These are phyloP conservation scores for Lanmaoa pseudosensibilis DNA, from an alignment of 768 basidiomycete species.

Conservation along the genomic window DNA sequence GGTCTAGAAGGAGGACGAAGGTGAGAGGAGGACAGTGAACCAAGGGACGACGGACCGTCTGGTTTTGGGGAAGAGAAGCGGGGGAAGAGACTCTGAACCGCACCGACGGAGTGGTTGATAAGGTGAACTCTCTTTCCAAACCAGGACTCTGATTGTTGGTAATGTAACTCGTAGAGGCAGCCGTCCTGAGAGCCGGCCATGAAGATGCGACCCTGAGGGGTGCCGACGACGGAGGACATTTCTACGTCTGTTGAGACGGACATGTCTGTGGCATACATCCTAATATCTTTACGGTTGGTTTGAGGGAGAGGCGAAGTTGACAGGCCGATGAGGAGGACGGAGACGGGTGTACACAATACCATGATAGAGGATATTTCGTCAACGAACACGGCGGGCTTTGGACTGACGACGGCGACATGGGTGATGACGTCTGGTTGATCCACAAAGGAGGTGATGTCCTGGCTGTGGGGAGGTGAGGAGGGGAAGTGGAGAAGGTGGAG, in stretches of 20 bases:
- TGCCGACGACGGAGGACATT: constrained; percentile 83
- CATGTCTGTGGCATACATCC: constrained; percentile 89
- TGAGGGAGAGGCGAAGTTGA: constrained; percentile 48
- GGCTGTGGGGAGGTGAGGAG: constrained; percentile 42
- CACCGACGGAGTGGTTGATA: constrained; percentile 82
- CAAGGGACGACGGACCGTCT: constrained; percentile 54
- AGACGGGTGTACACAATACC: constrained; percentile 85
- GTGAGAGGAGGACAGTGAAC: neutral
- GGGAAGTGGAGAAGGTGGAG: neutral
- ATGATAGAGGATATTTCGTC: constrained; percentile 89
- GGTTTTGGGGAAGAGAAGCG: constrained; percentile 60
- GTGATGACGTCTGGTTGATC: constrained; percentile 90
- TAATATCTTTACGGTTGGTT: constrained; percentile 66
- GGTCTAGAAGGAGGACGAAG: constrained; percentile 47
- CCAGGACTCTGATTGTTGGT: constrained; percentile 89
- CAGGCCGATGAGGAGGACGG: constrained; percentile 82
- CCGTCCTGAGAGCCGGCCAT: constrained; percentile 86
- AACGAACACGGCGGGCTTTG: constrained; percentile 84
- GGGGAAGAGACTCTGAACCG: constrained; percentile 77
- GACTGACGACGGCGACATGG: constrained; percentile 83
- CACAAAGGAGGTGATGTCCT: constrained; percentile 88
- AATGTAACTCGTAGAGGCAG: constrained; percentile 87
- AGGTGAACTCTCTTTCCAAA: constrained; percentile 85
- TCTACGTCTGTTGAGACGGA: constrained; percentile 74
- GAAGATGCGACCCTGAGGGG: constrained; percentile 83